Base-by-base conservation (phyloP, 2,329 filamentous ascomycete species). In the Aureobasidium melanogenum region DNA sequence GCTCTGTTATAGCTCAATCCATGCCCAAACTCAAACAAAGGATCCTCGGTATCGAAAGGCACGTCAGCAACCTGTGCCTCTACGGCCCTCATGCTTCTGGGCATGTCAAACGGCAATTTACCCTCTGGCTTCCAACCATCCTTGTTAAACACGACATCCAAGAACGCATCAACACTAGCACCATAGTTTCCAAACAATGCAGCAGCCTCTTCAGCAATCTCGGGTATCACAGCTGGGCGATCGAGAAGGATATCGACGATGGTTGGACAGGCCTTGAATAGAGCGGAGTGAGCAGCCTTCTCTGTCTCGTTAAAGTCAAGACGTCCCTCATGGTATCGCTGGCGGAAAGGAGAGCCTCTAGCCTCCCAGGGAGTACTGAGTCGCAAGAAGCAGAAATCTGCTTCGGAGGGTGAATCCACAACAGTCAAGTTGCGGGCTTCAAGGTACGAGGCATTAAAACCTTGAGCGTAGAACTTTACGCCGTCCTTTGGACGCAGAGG, bases 81-180 rank as follows among this genome's bases (percentile, higher is more conserved):
- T 24, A 57, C 54, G 17, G 54, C 54, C 26, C 28, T 30, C 54
- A 57, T 57, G 12, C 39, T 46, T 15, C 54, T 57, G 6, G 41
- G 54, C 41, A 57, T 19, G 2, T 57, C 54, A 57, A 46, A 57
- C 8, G 54, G 54, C 30, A 57, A 19, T n/a, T 28, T 57, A 1
- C 54, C 54, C 19, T 57, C 39, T 4, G 54, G 54, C n/a, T 46
- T 36, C 54, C 54, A 57, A 4, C 39, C 54, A 36, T 46, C 54
- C n/a, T 32, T 46, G 6, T 39, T 39, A n/a, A 57, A 57, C 54
- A 57, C 54, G 1, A 57, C 41, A 46, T 57, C 54, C 54, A 57
- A 57, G 14, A 46, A 57, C 30, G 54, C 54, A n/a, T 57, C 54
- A 5, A 36, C 54, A 22, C 54, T 57, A 28, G 54, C 54, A 15